phyloP scores from a whole-genome alignment of 257 asterid genomes.

The Nicotiana benthamiana region DNA sequence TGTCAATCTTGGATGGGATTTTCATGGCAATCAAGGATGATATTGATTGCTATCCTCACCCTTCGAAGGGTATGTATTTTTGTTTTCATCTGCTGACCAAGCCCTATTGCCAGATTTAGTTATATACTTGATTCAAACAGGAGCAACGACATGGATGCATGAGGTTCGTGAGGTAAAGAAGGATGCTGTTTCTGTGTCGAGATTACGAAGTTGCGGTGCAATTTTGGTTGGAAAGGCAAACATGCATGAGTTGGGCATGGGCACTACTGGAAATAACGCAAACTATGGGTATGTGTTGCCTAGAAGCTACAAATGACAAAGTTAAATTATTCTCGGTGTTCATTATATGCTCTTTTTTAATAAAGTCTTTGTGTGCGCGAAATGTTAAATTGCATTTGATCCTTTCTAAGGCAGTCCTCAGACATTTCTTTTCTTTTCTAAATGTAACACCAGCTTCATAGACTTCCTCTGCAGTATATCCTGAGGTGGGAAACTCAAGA shows the following conservation, averaged over 20 bases:
- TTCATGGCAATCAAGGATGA: conserved; percentile 96
- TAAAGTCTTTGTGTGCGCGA: neutral
- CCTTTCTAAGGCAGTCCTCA: neutral
- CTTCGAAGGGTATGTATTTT: conserved; percentile 56
- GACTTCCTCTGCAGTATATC: neutral
- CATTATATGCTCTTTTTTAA: neutral
- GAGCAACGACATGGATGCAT: conserved; percentile 83
- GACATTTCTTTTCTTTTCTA: neutral
- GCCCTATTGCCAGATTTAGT: neutral
- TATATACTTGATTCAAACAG: conserved; percentile 35
- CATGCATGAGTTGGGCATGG: conserved; percentile 98
- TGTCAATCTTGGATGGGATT: conserved; percentile 87
- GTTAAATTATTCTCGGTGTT: neutral
- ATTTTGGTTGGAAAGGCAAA: conserved; percentile 95
- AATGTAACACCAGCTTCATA: neutral
- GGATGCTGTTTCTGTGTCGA: conserved; percentile 73
- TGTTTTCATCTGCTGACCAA: conserved; percentile 3
- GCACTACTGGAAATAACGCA: conserved; percentile 93
- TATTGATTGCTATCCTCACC: conserved; percentile 83
- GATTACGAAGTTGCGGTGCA: conserved; percentile 86
- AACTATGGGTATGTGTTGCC: conserved; percentile 64
- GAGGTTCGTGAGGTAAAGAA: conserved; percentile 63
- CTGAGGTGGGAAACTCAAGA: neutral
- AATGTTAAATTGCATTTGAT: neutral
- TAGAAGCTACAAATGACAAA: neutral